phyloP scores from a whole-genome alignment of 495 filamentous ascomycete species.

The Aspergillus homomorphus region DNA sequence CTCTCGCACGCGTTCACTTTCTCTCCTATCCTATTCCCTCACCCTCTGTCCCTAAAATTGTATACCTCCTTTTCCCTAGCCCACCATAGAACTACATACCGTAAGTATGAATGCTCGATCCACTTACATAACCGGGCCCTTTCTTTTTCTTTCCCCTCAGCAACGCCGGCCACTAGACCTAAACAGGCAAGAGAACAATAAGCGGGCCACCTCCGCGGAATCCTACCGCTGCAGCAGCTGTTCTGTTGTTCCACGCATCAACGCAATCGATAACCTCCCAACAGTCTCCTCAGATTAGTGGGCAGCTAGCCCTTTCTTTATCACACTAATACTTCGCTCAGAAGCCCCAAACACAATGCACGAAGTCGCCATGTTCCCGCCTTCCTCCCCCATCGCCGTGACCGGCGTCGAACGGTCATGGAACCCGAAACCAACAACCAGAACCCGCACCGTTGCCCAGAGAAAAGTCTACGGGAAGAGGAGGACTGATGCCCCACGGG shows the following conservation, averaged over 20 bases:
- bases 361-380: constrained; percentile 8
- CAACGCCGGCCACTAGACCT: background rate
- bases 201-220: constrained; percentile 2
- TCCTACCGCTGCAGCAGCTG: background rate
- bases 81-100: too few species aligned
- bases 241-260: background rate
- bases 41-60: too few species aligned
- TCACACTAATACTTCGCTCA: background rate
- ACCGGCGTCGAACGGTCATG: constrained; percentile 9
- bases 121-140: background rate
- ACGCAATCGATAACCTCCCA: background rate
- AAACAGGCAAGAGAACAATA: constrained; percentile 1
- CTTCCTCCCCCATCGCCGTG: background rate
- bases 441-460: constrained; percentile 25
- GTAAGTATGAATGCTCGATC: too few species aligned
- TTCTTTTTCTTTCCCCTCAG: background rate
- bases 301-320: background rate
- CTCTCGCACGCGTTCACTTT: too few species aligned
- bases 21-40: too few species aligned
- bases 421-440: constrained; percentile 19
- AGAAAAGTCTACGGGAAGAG: constrained; percentile 45
- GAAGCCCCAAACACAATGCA: background rate
- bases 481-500: constrained; percentile 37
- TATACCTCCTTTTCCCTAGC: too few species aligned
- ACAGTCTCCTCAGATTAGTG: background rate